Evolutionary conservation across 2,329 filamentous ascomycete species (phyloP), one percentile per base, ranked within the genome.

Genomic region (Karstenula rhodostoma): DNA sequence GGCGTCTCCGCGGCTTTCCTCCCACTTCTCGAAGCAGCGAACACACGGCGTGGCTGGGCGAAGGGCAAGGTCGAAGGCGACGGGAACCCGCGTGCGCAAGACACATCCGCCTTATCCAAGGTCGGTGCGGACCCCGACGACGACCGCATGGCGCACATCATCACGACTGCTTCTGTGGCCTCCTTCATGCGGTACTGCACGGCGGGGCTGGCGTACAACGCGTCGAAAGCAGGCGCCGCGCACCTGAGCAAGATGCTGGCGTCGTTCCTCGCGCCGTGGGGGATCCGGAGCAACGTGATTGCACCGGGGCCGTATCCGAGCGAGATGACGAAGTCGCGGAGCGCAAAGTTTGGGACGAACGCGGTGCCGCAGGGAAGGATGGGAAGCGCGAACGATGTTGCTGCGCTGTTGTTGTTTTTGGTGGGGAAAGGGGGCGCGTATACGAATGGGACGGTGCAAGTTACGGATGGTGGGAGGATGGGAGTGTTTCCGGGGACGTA

Each of bases 361-460:
- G 66, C 77, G 62, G 63, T 81, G 12, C 79, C 79, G 15, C 75
- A 76, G 67, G 80, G 78, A 0, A 58, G 81, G 19, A 72, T 78
- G 67, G 81, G 82, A 0, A 67, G 65, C 4, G 65, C 72, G 10
- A 80, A 83, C 43, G 84, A 86, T 62, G 76, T 86, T 33, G 80
- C 80, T 0, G 83, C 81, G 15, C 74, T 84, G 17, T 77, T 84
- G 2, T 59, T 85, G 40, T 87, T 84, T 61, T 72, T 87, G 56
- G 80, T 84, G 10, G 80, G 81, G 3, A 83, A 81, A 43, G 81
- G 80, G 6, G 84, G 83, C 1, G 78, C 78, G 13, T 87, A 86
- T 71, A 77, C 83, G 53, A 87, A 87, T 71, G 86, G 86, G 0
- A 80, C 76, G 57, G 77, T 84, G 17, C 78, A 83, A 54, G 70